Evolutionary conservation across 176 grass and related monocot genomes (phyloP).

Genomic region (Phyllostachys edulis): DNA sequence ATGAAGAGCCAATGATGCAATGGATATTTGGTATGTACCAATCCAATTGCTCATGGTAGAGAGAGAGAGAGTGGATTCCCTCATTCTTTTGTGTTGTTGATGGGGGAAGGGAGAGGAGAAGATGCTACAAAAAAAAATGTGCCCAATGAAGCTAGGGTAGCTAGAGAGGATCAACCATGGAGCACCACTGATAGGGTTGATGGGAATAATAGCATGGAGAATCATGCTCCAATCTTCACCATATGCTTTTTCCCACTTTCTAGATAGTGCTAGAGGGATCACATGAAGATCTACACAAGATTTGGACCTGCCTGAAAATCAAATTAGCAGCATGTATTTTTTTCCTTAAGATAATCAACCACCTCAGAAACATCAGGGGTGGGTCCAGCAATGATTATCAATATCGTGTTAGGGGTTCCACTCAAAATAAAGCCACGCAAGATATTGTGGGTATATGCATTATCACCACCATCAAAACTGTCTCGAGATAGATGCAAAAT

Average conservation of each 20-base stretch:
- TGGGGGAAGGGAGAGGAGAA: not conserved
- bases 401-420: not conserved
- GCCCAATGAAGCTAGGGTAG: not conserved
- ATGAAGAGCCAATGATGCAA: not conserved
- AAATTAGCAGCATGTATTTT: not conserved
- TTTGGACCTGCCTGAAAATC: constrained; percentile 35
- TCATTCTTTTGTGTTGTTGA: constrained; percentile 29
- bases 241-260: constrained; percentile 32
- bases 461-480: no score
- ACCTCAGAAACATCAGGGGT: not conserved
- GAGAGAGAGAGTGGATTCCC: not conserved
- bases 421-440: not conserved
- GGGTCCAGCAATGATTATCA: constrained; percentile 29
- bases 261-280: constrained; percentile 44
- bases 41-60: constrained; percentile 27
- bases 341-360: constrained; percentile 11
- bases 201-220: constrained; percentile 33
- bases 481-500: no score
- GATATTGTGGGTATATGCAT: not conserved
- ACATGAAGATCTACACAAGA: constrained; percentile 23
- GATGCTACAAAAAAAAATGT: constrained; percentile 26
- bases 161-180: constrained; percentile 1
- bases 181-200: constrained; percentile 17
- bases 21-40: constrained; percentile 51
- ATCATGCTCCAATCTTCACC: constrained; percentile 26